Evolutionary conservation across 179 eudicot species (phyloP), one percentile per base, ranked within the genome.

Genomic region (Gypsophila paniculata): DNA sequence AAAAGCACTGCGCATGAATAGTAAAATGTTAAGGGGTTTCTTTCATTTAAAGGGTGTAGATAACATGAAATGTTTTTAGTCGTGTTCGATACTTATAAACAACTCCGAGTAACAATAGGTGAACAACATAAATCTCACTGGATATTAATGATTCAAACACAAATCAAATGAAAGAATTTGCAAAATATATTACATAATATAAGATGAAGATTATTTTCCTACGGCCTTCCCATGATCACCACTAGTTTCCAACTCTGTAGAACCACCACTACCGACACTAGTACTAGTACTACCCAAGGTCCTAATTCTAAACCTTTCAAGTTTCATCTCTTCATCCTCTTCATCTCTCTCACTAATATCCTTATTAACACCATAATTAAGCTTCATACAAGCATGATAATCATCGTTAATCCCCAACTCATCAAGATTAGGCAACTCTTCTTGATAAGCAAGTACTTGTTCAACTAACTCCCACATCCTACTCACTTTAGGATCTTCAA

Each of bases 401-500:
- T 42, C 46, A 42, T 42, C 6, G 46, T 42, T 42, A 42, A 9
- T 42, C 3, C 1, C 46, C 46, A 42, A 42, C 8, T 42, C 8
- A 42, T 9, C 46, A 42, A 42, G 46, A 6, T 58, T 39, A 63
- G 13, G 54, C 13, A 22, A 42, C 11, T 59, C 44, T 19, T 78
- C 69, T 64, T 64, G 73, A 25, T 58, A 36, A 39, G 72, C 77
- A 44, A 80, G 25, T 3, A 80, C 58, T 60, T 76, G 79, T 19
- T 72, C 83, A 53, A 80, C 74, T 14, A 80, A 53, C 48, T 76
- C 63, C 83, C 83, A 80, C 80, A 80, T 76, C 48, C 39, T 65
- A 58, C 83, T 80, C 5, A 76, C 80, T 39, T 62, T 80, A 2
- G 83, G 79, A 34, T 76, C 80, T 19, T 80, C 39, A 21, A 80